Evolutionary conservation across 2,329 filamentous ascomycete species (phyloP).

Genomic region (Aspergillus brasiliensis): DNA sequence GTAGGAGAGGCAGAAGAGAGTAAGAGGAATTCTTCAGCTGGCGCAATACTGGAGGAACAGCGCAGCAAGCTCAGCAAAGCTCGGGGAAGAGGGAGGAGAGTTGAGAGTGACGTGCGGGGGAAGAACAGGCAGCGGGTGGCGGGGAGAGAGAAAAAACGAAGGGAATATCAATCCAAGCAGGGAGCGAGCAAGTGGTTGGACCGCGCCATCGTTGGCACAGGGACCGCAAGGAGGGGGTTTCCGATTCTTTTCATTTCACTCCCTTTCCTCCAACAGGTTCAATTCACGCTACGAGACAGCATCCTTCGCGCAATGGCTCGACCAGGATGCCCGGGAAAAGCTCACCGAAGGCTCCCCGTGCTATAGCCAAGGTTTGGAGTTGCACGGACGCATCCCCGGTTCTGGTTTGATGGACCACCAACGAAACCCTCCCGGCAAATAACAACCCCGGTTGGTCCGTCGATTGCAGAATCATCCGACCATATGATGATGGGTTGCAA

Average conservation of each 20-base stretch:
- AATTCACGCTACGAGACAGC: not conserved
- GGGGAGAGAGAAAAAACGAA: not conserved
- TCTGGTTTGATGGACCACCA: not conserved
- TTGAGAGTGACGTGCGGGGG: slow-evolving; percentile 6
- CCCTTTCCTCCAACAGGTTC: not conserved
- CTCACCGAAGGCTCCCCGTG: not conserved
- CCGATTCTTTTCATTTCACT: not conserved
- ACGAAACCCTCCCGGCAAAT: slow-evolving; percentile 9
- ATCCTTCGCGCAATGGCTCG: not conserved
- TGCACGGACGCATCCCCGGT: slow-evolving; percentile 14
- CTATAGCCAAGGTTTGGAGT: slow-evolving; percentile 4
- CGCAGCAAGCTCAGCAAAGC: not conserved
- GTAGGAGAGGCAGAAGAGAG: not conserved
- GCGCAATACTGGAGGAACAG: not conserved
- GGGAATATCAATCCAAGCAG: not conserved
- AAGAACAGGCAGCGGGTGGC: not conserved
- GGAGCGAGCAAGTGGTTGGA: not conserved
- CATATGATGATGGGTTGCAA: slow-evolving; percentile 13
- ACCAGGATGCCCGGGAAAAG: not conserved
- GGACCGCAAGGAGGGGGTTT: not conserved
- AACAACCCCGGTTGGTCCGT: slow-evolving; percentile 12
- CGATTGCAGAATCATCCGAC: slow-evolving; percentile 18
- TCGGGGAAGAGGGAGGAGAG: not conserved
- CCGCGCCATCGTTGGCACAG: not conserved
- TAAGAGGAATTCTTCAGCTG: not conserved